A percentile compares a stretch with the other conserved stretches of the same genome.
Evolutionary conservation across 2,329 filamentous ascomycete species (phyloP).

Genomic region (Setomelanomma holmii): DNA sequence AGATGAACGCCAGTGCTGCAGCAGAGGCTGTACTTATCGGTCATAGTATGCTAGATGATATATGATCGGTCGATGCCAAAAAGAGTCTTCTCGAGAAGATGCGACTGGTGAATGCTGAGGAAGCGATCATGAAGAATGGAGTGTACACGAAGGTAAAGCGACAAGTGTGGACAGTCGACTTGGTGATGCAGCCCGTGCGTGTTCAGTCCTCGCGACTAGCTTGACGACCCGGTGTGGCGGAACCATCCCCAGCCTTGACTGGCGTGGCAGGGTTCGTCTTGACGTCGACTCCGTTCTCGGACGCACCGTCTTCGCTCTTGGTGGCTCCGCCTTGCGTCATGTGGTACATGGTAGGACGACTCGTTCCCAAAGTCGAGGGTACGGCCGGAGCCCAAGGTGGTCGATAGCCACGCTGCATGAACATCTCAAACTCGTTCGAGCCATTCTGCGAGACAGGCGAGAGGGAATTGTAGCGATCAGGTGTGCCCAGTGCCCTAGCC

Average conservation of each 20-base stretch:
- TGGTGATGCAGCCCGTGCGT: slow-evolving; percentile 2
- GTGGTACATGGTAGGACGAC: slow-evolving; percentile 38
- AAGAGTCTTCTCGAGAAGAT: slow-evolving; percentile 24
- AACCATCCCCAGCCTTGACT: slow-evolving; percentile 36
- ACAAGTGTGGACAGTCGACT: slow-evolving; percentile 6
- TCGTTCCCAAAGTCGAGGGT: slow-evolving; percentile 43
- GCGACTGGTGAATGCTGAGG: slow-evolving; percentile 30
- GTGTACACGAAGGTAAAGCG: slow-evolving; percentile 27
- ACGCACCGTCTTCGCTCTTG: slow-evolving; percentile 37
- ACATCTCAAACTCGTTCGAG: slow-evolving; percentile 49
- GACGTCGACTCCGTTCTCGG: slow-evolving; percentile 38
- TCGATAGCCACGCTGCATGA: slow-evolving; percentile 45
- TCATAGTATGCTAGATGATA: slow-evolving; percentile 19
- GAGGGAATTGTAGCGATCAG: slow-evolving; percentile 44
- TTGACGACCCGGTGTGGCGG: slow-evolving; percentile 31
- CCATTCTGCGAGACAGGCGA: slow-evolving; percentile 42
- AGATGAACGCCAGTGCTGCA: slow-evolving; percentile 15
- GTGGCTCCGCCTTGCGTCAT: slow-evolving; percentile 32
- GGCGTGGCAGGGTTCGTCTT: slow-evolving; percentile 46
- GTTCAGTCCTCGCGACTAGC: slow-evolving; percentile 37
- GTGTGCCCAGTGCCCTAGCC: slow-evolving; percentile 42
- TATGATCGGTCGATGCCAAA: slow-evolving; percentile 24
- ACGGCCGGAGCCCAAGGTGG: slow-evolving; percentile 44
- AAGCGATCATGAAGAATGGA: slow-evolving; percentile 42
- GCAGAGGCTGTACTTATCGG: slow-evolving; percentile 3